Base-by-base conservation (phyloP, 2,329 filamentous ascomycete species). In the Exserohilum rostratum region DNA sequence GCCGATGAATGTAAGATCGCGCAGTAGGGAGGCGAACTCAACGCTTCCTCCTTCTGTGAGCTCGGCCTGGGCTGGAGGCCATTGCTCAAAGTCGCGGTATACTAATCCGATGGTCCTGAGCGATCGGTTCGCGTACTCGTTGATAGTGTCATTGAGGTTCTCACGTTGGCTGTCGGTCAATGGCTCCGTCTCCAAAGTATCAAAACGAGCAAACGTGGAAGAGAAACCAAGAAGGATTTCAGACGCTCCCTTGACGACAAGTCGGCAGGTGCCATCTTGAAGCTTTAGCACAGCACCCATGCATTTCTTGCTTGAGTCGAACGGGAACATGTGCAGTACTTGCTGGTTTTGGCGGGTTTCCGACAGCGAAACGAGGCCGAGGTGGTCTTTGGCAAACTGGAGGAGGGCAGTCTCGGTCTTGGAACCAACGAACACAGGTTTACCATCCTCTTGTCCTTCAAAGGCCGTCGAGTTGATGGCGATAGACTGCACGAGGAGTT, bases 1-100 rank as follows among this genome's bases (percentile, higher is more conserved):
- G 57, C 93, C 93, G 60, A 98, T 83, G 55, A 98, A 85, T 30
- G 92, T 97, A 82, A 98, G 57, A 18, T 68, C 50, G 20, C 35
- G 45, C 0, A 70, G 45, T 15, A 69, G 22, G 6, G 65, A 67
- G 18, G 39, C 55, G 27, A 67, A 64, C 12, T 64, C 60, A 11
- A 67, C 57, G 34, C 57, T 64, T 22, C 64, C 64, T 22, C 60
- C 62, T 31, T 67, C 65, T 1, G 60, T 65, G 20, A 53, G 38
- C 9, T 50, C 48, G 1, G 63, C 62, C n/a, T 65, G 22, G 1
- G 39, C 55, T 7, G 76, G 76, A 9, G 77, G 77, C 66, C 66
- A 70, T 43, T 68, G 60, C 2, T 61, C 20, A 52, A 76, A 75
- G 50, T 79, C 78, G 37, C 70, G 69, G 56, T 76, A 78, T 2